These are phyloP conservation scores for Diospyros lotus DNA, from an alignment of 148 eudicot genomes.

Conservation along the genomic window DNA sequence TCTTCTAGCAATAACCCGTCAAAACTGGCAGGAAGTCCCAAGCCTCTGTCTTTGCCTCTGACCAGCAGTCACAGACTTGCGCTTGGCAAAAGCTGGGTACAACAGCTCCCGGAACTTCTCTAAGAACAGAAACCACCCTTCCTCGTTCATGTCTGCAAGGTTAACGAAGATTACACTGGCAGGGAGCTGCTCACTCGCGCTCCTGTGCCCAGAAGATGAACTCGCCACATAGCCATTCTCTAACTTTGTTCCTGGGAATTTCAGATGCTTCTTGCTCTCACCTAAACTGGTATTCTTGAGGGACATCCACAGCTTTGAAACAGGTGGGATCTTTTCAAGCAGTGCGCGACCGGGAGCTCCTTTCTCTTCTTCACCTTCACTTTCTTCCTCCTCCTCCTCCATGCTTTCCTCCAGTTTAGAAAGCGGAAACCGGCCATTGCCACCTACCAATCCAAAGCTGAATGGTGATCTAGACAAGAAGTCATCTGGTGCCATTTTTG, in stretches of 20 bases:
- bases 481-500: constrained; percentile 32
- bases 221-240: constrained; percentile 36
- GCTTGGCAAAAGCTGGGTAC: constrained; percentile 57
- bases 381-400: constrained; percentile 60
- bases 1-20: constrained; percentile 26
- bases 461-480: constrained; percentile 28
- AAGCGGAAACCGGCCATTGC: constrained; percentile 47
- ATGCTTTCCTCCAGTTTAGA: constrained; percentile 62
- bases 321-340: constrained; percentile 23
- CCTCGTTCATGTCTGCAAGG: constrained; percentile 84
- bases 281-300: constrained; percentile 54
- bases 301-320: constrained; percentile 58
- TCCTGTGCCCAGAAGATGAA: constrained; percentile 72
- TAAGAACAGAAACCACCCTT: constrained; percentile 68
- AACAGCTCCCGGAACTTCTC: constrained; percentile 80
- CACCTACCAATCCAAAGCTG: constrained; percentile 31
- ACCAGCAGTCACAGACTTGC: constrained; percentile 51
- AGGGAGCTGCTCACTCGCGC: constrained; percentile 88
- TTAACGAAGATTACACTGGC: constrained; percentile 69
- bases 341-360: constrained; percentile 5
- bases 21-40: constrained; percentile 99
- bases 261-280: constrained; percentile 39
- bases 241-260: constrained; percentile 31
- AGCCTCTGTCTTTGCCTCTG: constrained; percentile 92
- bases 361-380: constrained; percentile 32